These are phyloP conservation scores for Earliella scabrosa DNA, from an alignment of 1,284 basidiomycete genomes.

Conservation along the genomic window DNA sequence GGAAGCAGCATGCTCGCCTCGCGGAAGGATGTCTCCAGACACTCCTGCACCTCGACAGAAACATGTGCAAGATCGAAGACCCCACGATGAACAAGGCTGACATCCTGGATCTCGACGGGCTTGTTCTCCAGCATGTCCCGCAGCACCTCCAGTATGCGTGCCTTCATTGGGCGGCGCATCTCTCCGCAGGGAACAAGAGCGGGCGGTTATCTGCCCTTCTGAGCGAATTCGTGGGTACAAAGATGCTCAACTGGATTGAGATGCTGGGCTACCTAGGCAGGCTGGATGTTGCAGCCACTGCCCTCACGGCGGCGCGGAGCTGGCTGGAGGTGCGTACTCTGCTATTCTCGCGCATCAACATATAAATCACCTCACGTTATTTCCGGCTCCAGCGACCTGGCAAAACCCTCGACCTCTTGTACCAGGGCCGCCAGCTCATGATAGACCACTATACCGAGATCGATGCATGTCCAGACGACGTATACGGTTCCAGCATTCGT, in stretches of 20 bases:
- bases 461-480: slow-evolving; percentile 3
- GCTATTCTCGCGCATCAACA: too few species aligned
- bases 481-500: slow-evolving; percentile 1
- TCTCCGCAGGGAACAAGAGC: neutral
- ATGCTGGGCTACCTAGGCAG: slow-evolving; percentile 1
- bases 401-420: neutral
- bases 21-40: slow-evolving; percentile 10
- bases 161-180: slow-evolving; percentile 8
- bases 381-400: neutral
- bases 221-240: neutral
- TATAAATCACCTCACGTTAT: neutral
- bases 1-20: slow-evolving; percentile 1
- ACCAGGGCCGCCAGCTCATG: neutral
- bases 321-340: slow-evolving; percentile 1
- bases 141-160: slow-evolving; percentile 8
- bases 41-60: neutral
- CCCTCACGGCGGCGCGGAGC: neutral
- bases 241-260: slow-evolving; percentile 8
- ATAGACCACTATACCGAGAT: slow-evolving; percentile 1
- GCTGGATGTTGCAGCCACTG: neutral
- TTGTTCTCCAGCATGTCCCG: slow-evolving; percentile 1
- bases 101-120: neutral
- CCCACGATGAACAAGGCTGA: neutral
- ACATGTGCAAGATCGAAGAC: neutral
- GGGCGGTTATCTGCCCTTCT: neutral